A percentile compares a stretch with the other conserved stretches of the same genome.
phyloP scores from a whole-genome alignment of 2,329 filamentous ascomycete genomes.

The Fusarium sp. region DNA sequence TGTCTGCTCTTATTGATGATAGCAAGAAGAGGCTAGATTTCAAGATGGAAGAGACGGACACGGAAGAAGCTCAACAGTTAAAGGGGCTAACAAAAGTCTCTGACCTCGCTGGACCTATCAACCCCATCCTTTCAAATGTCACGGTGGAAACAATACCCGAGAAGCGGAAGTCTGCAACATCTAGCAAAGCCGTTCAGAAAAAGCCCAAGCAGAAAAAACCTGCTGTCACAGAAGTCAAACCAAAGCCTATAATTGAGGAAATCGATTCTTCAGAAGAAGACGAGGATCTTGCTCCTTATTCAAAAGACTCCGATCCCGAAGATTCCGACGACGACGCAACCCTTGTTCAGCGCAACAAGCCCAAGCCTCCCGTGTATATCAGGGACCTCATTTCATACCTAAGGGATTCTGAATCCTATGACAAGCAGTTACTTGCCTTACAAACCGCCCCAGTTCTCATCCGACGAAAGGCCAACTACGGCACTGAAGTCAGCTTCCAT shows the following conservation, averaged over 20 bases:
- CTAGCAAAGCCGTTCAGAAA: constrained; percentile 16
- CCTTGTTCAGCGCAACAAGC: constrained; percentile 83
- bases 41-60: constrained; percentile 81
- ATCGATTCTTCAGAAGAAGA: constrained; percentile 70
- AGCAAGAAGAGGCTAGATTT: constrained; percentile 82
- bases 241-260: constrained; percentile 71
- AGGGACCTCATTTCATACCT: constrained; percentile 84
- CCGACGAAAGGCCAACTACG: constrained; percentile 87
- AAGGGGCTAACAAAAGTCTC: constrained; percentile 71
- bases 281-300: constrained; percentile 79
- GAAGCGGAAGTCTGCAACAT: constrained; percentile 3
- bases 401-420: constrained; percentile 83
- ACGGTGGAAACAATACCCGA: neutral
- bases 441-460: constrained; percentile 83
- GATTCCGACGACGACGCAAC: constrained; percentile 96
- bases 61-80: constrained; percentile 80
- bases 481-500: constrained; percentile 87
- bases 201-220: constrained; percentile 48
- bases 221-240: constrained; percentile 47
- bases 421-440: constrained; percentile 84
- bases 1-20: constrained; percentile 73
- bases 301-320: constrained; percentile 87
- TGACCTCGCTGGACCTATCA: constrained; percentile 71
- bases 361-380: constrained; percentile 88
- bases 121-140: constrained; percentile 57